These are phyloP conservation scores for Lunularia cruciata DNA, from an alignment of 225 moss, liverwort and hornwort species.

Conservation along the genomic window DNA sequence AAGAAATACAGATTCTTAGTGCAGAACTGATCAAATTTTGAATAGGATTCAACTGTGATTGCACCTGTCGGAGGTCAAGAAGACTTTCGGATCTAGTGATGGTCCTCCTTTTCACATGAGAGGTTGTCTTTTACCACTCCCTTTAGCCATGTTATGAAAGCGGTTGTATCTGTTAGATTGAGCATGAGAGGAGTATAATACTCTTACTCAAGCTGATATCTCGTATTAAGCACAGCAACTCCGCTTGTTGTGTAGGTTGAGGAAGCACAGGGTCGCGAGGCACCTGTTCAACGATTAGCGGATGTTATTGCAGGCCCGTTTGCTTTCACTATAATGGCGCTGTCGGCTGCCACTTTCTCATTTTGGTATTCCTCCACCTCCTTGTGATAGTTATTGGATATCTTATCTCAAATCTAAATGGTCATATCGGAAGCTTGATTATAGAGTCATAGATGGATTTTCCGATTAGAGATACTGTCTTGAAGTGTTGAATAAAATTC, in stretches of 20 bases:
- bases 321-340: slow-evolving; percentile 78
- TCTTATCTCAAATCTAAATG: background rate
- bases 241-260: slow-evolving; percentile 43
- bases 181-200: background rate
- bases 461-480: no score
- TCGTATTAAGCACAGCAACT: background rate
- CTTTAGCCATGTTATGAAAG: no score
- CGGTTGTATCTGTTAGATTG: no score
- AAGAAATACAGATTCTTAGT: no score
- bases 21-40: no score
- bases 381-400: background rate
- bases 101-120: no score
- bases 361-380: slow-evolving; percentile 50
- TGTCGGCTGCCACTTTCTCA: slow-evolving; percentile 75
- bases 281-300: slow-evolving; percentile 84
- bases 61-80: no score
- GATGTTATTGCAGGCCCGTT: slow-evolving; percentile 89
- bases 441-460: no score
- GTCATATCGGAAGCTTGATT: background rate
- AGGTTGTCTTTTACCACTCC: no score
- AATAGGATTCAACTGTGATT: no score
- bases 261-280: slow-evolving; percentile 91
- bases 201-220: background rate
- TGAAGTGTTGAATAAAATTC: no score
- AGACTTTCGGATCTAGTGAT: no score